A percentile compares a stretch with the other conserved stretches of the same genome.
Conservation (phyloP, 345 rosid species). For the Physaria fendleri region DNA sequence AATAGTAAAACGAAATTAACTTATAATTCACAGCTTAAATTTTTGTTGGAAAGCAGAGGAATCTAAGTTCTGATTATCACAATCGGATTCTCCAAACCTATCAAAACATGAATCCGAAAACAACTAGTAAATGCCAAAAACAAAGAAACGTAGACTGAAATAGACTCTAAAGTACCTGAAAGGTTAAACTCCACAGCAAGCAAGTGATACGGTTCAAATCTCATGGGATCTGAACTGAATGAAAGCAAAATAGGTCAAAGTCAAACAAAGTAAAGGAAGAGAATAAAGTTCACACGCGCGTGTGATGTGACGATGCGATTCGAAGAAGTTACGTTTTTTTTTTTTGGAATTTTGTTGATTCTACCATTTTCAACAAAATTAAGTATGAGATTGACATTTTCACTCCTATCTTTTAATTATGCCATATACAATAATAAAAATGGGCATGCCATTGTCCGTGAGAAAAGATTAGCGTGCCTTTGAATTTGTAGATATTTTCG, state of each 20-base stretch:
- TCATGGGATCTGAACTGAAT: neutral
- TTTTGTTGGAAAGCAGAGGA: neutral
- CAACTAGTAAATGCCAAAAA: neutral
- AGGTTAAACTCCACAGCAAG: slow-evolving; percentile 1
- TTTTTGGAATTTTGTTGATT: too few species aligned
- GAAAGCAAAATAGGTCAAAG: neutral
- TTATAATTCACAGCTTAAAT: slow-evolving; percentile 1
- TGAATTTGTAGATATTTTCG: too few species aligned
- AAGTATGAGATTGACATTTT: too few species aligned
- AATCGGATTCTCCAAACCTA: neutral
- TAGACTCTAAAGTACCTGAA: neutral
- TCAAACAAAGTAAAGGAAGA: neutral
- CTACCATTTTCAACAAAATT: too few species aligned
- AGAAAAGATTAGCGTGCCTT: too few species aligned
- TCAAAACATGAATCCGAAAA: neutral
- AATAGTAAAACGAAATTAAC: neutral
- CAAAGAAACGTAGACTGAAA: neutral
- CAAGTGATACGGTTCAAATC: neutral
- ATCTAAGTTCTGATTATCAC: neutral
- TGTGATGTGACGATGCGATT: slow-evolving; percentile 1
- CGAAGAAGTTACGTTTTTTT: neutral
- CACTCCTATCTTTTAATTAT: too few species aligned
- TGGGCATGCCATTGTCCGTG: too few species aligned
- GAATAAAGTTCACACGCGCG: neutral
- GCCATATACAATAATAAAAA: too few species aligned